These are phyloP conservation scores for Chamaenerion angustifolium DNA, from an alignment of 345 rosid species.

Conservation along the genomic window DNA sequence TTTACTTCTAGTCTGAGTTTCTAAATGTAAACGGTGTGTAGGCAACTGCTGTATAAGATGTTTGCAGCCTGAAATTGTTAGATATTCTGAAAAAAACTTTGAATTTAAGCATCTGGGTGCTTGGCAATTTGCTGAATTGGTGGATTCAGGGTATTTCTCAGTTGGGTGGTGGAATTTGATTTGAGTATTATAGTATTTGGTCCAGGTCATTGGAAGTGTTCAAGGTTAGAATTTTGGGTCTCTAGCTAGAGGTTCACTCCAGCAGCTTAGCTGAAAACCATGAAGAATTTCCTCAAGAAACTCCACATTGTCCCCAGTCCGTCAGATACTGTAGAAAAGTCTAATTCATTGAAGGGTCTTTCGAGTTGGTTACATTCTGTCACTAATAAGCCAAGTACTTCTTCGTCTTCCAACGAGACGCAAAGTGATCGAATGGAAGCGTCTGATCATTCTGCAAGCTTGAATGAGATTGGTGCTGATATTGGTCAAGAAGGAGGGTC, in stretches of 20 bases:
- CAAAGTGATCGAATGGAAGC: constrained; percentile 35
- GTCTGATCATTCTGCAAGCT: constrained; percentile 21
- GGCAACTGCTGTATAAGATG: not conserved
- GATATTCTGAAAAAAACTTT: not conserved
- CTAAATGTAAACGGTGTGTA: no score
- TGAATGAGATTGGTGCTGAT: constrained; percentile 26
- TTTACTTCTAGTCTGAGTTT: no score
- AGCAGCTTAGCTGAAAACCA: constrained; percentile 22
- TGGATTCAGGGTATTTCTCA: constrained; percentile 7
- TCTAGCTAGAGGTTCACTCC: constrained; percentile 25
- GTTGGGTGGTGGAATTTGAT: constrained; percentile 14
- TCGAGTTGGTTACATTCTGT: constrained; percentile 80
- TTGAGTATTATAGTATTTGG: constrained; percentile 34
- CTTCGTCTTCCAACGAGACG: constrained; percentile 43
- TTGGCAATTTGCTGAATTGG: constrained; percentile 21
- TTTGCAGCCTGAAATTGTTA: not conserved
- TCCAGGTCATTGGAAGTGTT: constrained; percentile 51
- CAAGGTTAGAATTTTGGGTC: constrained; percentile 35
- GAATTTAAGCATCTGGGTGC: constrained; percentile 9
- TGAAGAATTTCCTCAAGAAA: constrained; percentile 89
- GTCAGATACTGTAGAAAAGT: constrained; percentile 46
- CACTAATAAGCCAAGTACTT: constrained; percentile 42
- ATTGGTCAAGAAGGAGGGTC: constrained; percentile 29
- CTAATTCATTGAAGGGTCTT: constrained; percentile 48
- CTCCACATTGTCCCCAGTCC: constrained; percentile 58